Base-by-base conservation (phyloP, 805 yeast species). In the Suhomyces tanzawaensis region DNA sequence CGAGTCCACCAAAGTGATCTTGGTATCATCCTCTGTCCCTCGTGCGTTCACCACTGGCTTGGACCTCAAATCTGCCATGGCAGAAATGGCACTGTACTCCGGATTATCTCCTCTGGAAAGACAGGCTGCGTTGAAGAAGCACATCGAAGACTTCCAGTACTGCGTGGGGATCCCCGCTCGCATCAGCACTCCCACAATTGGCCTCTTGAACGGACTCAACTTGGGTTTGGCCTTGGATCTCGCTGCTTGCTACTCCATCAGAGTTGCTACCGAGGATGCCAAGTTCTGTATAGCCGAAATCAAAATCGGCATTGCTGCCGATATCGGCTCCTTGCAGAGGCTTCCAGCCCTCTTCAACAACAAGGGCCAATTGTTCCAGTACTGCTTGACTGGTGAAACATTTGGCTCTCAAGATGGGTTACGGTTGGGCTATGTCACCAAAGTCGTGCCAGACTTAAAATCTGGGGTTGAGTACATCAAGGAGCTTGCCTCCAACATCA, bases 241-340 rank as follows among this genome's bases (percentile, higher is more conserved):
- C 30, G 61, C 82, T 6, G 60, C 81, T 11, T 75, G 84, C 0
- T 69, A 74, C 19, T 70, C 79, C 12, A 74, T 85, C 17, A 71
- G 90, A 36, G 56, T 80, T 9, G 77, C 79, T 8, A 62, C 79
- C 3, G 60, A 62, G 21, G 82, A 75, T 45, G 71, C 76, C 11
- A 60, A 53, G 27, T 69, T 82, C 46, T 71, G 83, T 29, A 74
- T 85, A 40, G 75, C 82, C 40, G 95, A 85, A 60, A 78, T 84
- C 42, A 76, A 79, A 44, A 69, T 85, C 37, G 93, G 91, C 3
- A 69, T 85, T 53, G 74, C 85, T 26, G 89, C 93, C 1, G 93
- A 85, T 55, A 82, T 85, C 51, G 95, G 95, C 4, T 72, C 85
- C 1, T 64, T 85, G 41, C 90, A 85, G 59, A 69, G 91, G 52